phyloP scores from a whole-genome alignment of 1,284 basidiomycete species.

The Cutaneotrichosporon dermatis region DNA sequence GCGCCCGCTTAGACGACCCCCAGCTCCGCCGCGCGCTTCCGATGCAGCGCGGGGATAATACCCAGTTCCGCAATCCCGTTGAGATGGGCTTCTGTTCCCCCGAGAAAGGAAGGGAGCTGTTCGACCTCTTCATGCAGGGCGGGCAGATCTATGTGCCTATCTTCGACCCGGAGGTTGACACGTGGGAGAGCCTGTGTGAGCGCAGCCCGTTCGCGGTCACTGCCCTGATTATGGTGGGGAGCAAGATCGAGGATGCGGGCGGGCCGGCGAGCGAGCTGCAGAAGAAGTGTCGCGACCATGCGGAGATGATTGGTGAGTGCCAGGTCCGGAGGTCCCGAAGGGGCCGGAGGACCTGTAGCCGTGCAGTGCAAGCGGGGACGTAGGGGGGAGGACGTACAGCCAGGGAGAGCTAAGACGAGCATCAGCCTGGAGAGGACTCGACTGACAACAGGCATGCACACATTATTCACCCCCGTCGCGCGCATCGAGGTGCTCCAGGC shows the following conservation, averaged over 20 bases:
- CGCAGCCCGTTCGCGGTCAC: slow-evolving; percentile 51
- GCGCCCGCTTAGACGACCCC: background rate
- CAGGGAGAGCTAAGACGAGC: no score
- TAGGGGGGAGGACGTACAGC: no score
- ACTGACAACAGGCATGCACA: slow-evolving; percentile 55
- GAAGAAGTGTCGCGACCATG: slow-evolving; percentile 58
- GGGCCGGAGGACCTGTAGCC: no score
- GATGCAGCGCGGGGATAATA: slow-evolving; percentile 27
- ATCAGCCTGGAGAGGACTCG: background rate
- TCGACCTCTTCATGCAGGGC: slow-evolving; percentile 67
- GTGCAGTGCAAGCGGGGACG: no score
- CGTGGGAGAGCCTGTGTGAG: slow-evolving; percentile 56
- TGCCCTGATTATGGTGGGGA: slow-evolving; percentile 79
- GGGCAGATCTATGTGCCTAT: slow-evolving; percentile 82
- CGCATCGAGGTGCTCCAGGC: slow-evolving; percentile 79
- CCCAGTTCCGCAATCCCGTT: slow-evolving; percentile 35
- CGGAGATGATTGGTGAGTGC: slow-evolving; percentile 65
- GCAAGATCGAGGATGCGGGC: slow-evolving; percentile 75
- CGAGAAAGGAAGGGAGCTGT: slow-evolving; percentile 69
- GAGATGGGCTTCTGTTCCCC: slow-evolving; percentile 62
- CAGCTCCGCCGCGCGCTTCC: slow-evolving; percentile 20
- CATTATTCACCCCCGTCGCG: slow-evolving; percentile 75
- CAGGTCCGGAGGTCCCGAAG: no score
- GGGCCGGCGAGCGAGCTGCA: slow-evolving; percentile 50
- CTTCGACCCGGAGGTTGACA: slow-evolving; percentile 70